phyloP scores from a whole-genome alignment of 495 filamentous ascomycete species.

The Jackrogersella multiformis region DNA sequence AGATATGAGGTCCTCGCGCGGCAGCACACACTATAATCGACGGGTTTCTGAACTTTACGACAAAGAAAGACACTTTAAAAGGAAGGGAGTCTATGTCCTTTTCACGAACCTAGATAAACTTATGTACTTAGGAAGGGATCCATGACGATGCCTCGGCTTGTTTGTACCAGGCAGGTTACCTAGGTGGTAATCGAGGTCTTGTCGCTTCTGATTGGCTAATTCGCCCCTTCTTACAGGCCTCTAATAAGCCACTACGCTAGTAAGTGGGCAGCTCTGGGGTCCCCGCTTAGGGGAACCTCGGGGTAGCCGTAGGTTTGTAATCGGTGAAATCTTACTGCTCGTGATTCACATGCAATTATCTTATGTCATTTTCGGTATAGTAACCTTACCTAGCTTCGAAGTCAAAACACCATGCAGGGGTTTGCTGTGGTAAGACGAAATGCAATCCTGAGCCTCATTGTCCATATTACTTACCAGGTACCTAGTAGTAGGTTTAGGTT shows the following conservation, averaged over 20 bases:
- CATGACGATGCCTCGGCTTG: slow-evolving; percentile 34
- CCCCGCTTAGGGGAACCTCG: background rate
- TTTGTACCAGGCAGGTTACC: no score
- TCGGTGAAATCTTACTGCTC: background rate
- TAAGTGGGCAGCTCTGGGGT: slow-evolving; percentile 6
- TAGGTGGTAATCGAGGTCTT: slow-evolving; percentile 22
- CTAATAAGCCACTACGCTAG: background rate
- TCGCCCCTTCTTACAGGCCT: background rate
- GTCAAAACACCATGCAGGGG: background rate
- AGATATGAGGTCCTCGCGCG: background rate
- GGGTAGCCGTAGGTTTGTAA: slow-evolving; percentile 3
- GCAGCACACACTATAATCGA: background rate
- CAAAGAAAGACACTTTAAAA: slow-evolving; percentile 1
- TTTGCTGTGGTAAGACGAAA: background rate
- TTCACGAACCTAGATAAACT: slow-evolving; percentile 14
- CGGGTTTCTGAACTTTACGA: background rate
- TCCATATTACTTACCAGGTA: no score
- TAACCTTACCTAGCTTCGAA: no score
- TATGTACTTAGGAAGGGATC: background rate
- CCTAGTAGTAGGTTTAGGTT: no score
- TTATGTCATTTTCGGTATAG: no score
- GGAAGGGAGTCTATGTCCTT: background rate
- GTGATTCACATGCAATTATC: slow-evolving; percentile 2
- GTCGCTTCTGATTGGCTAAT: slow-evolving; percentile 24
- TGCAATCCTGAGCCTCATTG: background rate